Evolutionary conservation across 768 basidiomycete species (phyloP).

Genomic region (Phaeotremella fagi): DNA sequence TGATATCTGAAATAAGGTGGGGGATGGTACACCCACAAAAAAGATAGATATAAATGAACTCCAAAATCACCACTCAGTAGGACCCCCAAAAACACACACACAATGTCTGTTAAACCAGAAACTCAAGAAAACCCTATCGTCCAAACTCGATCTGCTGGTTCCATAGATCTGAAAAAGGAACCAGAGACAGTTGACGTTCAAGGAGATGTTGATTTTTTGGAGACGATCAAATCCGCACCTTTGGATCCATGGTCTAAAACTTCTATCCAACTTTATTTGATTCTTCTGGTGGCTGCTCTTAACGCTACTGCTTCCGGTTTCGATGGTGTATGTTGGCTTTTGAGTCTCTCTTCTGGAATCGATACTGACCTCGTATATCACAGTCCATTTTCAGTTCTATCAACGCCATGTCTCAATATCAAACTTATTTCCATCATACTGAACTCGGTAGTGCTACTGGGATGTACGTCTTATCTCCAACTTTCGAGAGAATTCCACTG

Average conservation of each 20-base stretch:
- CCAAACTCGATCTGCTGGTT: not conserved
- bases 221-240: constrained; percentile 11
- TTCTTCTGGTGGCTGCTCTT: constrained; percentile 15
- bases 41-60: too few species aligned
- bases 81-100: too few species aligned
- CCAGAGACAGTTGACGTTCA: constrained; percentile 6
- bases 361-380: not conserved
- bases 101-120: too few species aligned
- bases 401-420: constrained; percentile 26
- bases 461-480: constrained; percentile 9
- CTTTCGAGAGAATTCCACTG: too few species aligned
- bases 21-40: too few species aligned
- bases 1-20: too few species aligned
- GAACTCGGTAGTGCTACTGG: constrained; percentile 12
- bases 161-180: not conserved
- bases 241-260: constrained; percentile 17
- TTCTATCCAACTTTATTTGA: constrained; percentile 13
- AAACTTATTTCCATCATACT: constrained; percentile 18
- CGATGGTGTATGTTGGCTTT: too few species aligned
- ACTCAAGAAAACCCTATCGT: not conserved
- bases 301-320: constrained; percentile 20
- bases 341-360: too few species aligned
- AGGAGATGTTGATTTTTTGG: constrained; percentile 9
- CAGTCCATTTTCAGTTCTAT: constrained; percentile 33
- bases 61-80: too few species aligned